A percentile compares a stretch with the other conserved stretches of the same genome.
Evolutionary conservation across 257 asterid genomes (phyloP).

Genomic region (Craterostigma plantagineum): DNA sequence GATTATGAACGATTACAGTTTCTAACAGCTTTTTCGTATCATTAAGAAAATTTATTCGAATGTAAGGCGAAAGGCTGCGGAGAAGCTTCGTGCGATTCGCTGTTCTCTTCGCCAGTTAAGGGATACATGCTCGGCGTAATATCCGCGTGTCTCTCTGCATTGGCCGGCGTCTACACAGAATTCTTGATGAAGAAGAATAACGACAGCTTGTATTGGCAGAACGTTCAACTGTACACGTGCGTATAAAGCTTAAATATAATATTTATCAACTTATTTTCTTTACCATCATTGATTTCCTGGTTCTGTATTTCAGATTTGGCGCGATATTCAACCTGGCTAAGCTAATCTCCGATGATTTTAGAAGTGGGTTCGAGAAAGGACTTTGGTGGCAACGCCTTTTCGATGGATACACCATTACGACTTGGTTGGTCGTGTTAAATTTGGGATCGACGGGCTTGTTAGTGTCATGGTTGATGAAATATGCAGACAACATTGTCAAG

Average conservation of each 20-base stretch:
- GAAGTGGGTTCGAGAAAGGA: slow-evolving; percentile 83
- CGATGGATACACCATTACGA: slow-evolving; percentile 58
- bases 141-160: slow-evolving; percentile 93
- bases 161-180: slow-evolving; percentile 96
- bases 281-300: too few species aligned
- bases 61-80: slow-evolving; percentile 85
- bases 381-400: slow-evolving; percentile 93
- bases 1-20: too few species aligned
- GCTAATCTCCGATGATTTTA: slow-evolving; percentile 63
- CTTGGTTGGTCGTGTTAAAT: slow-evolving; percentile 93
- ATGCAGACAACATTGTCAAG: slow-evolving; percentile 95
- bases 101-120: slow-evolving; percentile 80
- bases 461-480: slow-evolving; percentile 97
- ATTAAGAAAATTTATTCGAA: background rate
- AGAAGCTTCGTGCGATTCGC: slow-evolving; percentile 72
- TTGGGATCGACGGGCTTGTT: slow-evolving; percentile 88
- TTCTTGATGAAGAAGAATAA: slow-evolving; percentile 97
- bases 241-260: slow-evolving; percentile 11
- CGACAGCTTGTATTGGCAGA: slow-evolving; percentile 97
- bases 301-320: slow-evolving; percentile 61
- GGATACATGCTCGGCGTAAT: slow-evolving; percentile 75
- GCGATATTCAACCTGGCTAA: slow-evolving; percentile 82
- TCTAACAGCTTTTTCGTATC: too few species aligned
- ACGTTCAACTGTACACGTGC: slow-evolving; percentile 77
- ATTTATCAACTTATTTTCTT: background rate